These are phyloP conservation scores for Diutina neorugosa DNA, from an alignment of 1,139 yeast genomes.

Conservation along the genomic window DNA sequence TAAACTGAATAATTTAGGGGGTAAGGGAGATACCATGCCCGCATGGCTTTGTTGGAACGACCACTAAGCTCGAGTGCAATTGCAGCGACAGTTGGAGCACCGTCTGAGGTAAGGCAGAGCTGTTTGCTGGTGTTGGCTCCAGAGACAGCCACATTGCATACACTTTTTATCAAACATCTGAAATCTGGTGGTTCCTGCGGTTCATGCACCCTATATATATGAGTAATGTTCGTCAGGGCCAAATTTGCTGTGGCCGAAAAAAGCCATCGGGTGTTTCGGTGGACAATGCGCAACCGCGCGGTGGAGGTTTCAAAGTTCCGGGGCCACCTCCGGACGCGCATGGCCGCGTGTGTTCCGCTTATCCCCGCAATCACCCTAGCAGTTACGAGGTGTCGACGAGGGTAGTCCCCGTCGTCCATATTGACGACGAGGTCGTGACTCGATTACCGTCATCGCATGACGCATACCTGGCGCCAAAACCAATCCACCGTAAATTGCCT, in stretches of 20 bases:
- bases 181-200: neutral
- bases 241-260: neutral
- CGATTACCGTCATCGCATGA: neutral
- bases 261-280: neutral
- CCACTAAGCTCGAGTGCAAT: neutral
- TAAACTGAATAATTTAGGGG: neutral
- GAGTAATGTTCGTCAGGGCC: neutral
- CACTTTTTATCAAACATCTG: slow-evolving; percentile 2
- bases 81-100: slow-evolving; percentile 1
- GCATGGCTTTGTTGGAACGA: neutral
- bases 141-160: slow-evolving; percentile 1
- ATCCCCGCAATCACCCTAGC: neutral
- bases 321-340: neutral
- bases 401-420: neutral
- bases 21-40: neutral
- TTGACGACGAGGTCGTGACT: neutral
- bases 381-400: neutral
- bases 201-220: neutral
- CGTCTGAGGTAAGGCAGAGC: slow-evolving; percentile 1
- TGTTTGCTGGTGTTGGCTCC: neutral
- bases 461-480: neutral
- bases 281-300: neutral
- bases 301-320: neutral
- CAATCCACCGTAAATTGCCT: neutral
- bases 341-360: neutral